Percentiles rank a stretch among this genome's conserved stretches.
Evolutionary conservation across 2,329 filamentous ascomycete genomes (phyloP).

Genomic region (Trichophaea hybrida): DNA sequence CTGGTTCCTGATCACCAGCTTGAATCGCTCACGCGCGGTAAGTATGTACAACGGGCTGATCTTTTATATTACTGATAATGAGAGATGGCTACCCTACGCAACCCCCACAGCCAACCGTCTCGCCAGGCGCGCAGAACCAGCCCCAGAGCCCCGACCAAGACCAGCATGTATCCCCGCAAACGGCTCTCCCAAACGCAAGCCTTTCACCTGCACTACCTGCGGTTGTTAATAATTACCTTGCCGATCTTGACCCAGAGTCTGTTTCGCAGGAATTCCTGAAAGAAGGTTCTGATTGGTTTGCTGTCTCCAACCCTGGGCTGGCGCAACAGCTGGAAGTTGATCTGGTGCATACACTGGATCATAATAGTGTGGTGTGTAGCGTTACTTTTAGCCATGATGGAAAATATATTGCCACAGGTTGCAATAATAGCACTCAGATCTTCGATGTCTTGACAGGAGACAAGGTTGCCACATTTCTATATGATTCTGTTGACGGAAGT

Average conservation of each 20-base stretch:
- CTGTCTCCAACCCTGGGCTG: slow-evolving; percentile 92
- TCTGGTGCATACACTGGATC: slow-evolving; percentile 77
- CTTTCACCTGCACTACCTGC: slow-evolving; percentile 42
- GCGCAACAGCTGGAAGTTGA: slow-evolving; percentile 84
- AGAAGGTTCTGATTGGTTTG: slow-evolving; percentile 83
- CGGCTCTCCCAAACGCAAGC: slow-evolving; percentile 74
- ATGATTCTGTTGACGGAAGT: slow-evolving; percentile 70
- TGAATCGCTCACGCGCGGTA: slow-evolving; percentile 45
- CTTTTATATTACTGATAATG: neutral
- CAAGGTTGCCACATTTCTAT: slow-evolving; percentile 79
- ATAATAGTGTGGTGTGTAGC: slow-evolving; percentile 96
- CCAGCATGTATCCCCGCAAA: slow-evolving; percentile 65
- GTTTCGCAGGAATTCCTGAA: no score
- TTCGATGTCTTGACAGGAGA: slow-evolving; percentile 81
- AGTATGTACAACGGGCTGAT: slow-evolving; percentile 26
- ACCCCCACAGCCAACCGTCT: slow-evolving; percentile 69
- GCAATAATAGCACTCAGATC: slow-evolving; percentile 98
- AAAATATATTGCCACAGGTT: slow-evolving; percentile 89
- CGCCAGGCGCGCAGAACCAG: slow-evolving; percentile 76
- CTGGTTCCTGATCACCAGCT: slow-evolving; percentile 47
- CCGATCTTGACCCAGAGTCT: slow-evolving; percentile 74
- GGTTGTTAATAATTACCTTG: slow-evolving; percentile 49
- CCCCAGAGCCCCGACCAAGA: slow-evolving; percentile 67
- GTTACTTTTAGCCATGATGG: slow-evolving; percentile 93
- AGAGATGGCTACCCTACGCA: slow-evolving; percentile 44